Conservation (phyloP, 2,329 filamentous ascomycete genomes). For the Penicillium nordicum region DNA sequence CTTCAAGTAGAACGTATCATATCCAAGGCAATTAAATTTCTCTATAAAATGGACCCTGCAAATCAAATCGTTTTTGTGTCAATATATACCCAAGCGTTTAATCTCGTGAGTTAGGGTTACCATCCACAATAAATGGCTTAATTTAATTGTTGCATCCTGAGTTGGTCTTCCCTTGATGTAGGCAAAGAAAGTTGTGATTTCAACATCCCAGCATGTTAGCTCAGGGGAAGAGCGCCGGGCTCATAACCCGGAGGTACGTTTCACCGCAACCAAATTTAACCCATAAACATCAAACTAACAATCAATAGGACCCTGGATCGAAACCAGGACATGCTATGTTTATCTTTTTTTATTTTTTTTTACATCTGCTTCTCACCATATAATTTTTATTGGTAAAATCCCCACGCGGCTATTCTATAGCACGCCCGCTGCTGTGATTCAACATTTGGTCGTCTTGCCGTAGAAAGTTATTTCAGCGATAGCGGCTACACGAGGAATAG, state of each 20-base stretch:
- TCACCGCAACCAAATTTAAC: neutral
- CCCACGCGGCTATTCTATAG: neutral
- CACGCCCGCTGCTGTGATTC: neutral
- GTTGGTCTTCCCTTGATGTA: neutral
- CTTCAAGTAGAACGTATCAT: neutral
- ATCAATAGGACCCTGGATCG: neutral
- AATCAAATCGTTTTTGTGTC: accelerated
- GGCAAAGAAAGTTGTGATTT: accelerated
- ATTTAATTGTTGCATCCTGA: no score
- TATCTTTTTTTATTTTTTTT: neutral
- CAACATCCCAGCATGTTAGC: slow-evolving; percentile 33
- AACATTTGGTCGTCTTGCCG: no score
- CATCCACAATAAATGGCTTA: neutral
- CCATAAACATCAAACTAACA: neutral
- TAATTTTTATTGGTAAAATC: neutral
- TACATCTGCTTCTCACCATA: neutral
- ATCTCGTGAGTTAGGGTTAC: neutral
- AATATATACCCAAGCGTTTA: neutral
- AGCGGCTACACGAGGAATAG: no score
- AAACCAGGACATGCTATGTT: slow-evolving; percentile 1
- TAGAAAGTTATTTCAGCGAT: no score
- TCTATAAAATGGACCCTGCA: neutral
- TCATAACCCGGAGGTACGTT: slow-evolving; percentile 45
- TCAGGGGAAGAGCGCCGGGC: slow-evolving; percentile 48
- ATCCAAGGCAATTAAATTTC: neutral